These are phyloP conservation scores for Narthecium ossifragum DNA, from an alignment of 106 monocot species.

Conservation along the genomic window DNA sequence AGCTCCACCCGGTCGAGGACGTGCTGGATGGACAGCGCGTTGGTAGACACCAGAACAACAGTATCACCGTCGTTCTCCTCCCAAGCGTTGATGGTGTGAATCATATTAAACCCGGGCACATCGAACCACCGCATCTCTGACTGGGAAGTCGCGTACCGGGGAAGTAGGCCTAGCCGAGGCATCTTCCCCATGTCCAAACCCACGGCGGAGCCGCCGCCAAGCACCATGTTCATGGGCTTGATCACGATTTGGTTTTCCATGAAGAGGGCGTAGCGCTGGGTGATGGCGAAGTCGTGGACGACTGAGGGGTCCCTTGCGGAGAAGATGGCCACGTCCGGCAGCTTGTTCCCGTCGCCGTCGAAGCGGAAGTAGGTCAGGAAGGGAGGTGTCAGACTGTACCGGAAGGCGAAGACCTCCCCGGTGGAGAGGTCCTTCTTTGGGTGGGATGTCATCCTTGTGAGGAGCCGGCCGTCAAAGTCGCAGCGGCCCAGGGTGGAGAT, in stretches of 20 bases:
- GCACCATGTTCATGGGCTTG: constrained; percentile 61
- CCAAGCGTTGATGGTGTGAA: constrained; percentile 78
- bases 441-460: constrained; percentile 6
- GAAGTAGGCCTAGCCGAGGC: constrained; percentile 57
- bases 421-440: constrained; percentile 7
- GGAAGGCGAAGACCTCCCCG: constrained; percentile 6
- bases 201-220: constrained; percentile 44
- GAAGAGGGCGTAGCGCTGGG: constrained; percentile 49
- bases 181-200: constrained; percentile 46
- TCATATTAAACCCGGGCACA: constrained; percentile 68
- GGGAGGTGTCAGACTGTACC: background rate
- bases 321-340: constrained; percentile 55
- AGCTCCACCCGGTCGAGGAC: constrained; percentile 40
- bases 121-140: constrained; percentile 77
- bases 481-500: background rate
- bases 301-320: constrained; percentile 44
- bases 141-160: constrained; percentile 48
- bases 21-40: constrained; percentile 62
- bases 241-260: constrained; percentile 67
- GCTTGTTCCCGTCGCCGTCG: background rate
- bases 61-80: constrained; percentile 49
- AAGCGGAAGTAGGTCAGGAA: background rate
- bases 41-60: constrained; percentile 61
- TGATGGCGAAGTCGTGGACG: constrained; percentile 86
- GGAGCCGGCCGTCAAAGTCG: constrained; percentile 1